Conservation (phyloP, 2,329 filamentous ascomycete genomes). For the Tolypocladium tundrense region DNA sequence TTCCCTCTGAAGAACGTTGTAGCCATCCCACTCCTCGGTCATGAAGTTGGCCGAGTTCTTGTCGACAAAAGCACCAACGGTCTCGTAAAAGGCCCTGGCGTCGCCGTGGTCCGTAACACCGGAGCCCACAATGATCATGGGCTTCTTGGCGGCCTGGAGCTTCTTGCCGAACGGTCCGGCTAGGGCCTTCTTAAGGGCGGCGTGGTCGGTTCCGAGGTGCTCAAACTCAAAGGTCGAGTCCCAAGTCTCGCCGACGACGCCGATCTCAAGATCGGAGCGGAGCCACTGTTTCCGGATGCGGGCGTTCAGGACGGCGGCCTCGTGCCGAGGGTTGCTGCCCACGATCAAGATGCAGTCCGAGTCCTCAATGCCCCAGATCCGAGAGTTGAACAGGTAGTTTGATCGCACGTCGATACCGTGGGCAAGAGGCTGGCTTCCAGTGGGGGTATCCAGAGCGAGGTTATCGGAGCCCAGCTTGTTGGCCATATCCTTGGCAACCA, state of each 20-base stretch:
- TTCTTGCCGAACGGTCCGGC: conserved; percentile 87
- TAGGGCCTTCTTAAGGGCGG: conserved; percentile 75
- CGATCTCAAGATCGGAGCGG: conserved; percentile 86
- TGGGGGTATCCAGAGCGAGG: conserved; percentile 81
- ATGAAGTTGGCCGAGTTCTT: conserved; percentile 85
- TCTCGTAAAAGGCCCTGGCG: conserved; percentile 87
- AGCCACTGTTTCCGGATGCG: conserved; percentile 98
- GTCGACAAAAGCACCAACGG: conserved; percentile 80
- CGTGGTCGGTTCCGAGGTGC: conserved; percentile 72
- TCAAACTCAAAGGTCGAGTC: conserved; percentile 94
- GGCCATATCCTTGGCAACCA: conserved; percentile 93
- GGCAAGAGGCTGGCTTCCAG: conserved; percentile 71
- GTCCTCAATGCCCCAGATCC: conserved; percentile 86
- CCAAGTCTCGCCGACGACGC: conserved; percentile 81
- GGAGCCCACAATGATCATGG: conserved; percentile 95
- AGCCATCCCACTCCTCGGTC: conserved; percentile 90
- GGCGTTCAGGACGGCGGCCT: conserved; percentile 90
- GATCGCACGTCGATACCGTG: conserved; percentile 90
- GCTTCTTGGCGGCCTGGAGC: conserved; percentile 74
- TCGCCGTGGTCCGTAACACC: conserved; percentile 85
- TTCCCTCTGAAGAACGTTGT: conserved; percentile 89
- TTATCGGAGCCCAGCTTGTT: conserved; percentile 97
- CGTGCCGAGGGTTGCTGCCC: conserved; percentile 89
- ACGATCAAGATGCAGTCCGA: conserved; percentile 86
- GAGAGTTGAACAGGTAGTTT: conserved; percentile 96